Conservation (phyloP, 2,329 filamentous ascomycete species). For the Capronia epimyces region DNA sequence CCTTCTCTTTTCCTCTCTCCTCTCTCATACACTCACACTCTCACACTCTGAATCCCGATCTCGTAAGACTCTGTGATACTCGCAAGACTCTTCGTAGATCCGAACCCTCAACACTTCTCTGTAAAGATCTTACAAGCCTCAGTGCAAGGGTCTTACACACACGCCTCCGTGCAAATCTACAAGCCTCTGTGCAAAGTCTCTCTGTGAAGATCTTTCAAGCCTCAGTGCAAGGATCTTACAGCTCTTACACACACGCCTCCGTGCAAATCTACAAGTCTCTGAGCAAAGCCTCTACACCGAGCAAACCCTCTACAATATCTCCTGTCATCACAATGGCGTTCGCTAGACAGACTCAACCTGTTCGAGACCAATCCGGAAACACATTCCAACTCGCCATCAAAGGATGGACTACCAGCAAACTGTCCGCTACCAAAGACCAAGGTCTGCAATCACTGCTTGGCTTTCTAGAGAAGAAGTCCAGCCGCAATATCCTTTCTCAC, state of each 20-base stretch:
- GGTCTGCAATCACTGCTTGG: conserved; percentile 59
- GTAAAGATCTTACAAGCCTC: background rate
- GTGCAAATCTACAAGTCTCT: background rate
- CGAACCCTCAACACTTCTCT: background rate
- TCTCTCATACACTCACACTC: background rate
- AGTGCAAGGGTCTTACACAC: background rate
- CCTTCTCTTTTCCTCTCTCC: background rate
- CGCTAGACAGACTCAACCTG: background rate
- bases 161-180: background rate
- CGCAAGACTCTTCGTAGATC: background rate
- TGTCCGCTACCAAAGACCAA: conserved; percentile 59
- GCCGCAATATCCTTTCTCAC: conserved; percentile 45
- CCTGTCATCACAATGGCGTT: background rate
- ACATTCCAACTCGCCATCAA: conserved; percentile 42
- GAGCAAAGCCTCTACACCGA: background rate
- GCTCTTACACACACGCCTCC: too few relatives aligned
- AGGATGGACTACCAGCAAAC: conserved; percentile 65
- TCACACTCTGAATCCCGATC: background rate
- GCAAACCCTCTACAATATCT: background rate
- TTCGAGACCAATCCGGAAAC: background rate
- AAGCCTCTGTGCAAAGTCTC: background rate
- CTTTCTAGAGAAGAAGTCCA: conserved; percentile 68
- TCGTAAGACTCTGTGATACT: background rate
- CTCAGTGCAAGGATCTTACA: background rate
- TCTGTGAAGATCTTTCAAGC: background rate